phyloP scores from a whole-genome alignment of 805 yeast genomes.

The Kockiozyma suomiensis region DNA sequence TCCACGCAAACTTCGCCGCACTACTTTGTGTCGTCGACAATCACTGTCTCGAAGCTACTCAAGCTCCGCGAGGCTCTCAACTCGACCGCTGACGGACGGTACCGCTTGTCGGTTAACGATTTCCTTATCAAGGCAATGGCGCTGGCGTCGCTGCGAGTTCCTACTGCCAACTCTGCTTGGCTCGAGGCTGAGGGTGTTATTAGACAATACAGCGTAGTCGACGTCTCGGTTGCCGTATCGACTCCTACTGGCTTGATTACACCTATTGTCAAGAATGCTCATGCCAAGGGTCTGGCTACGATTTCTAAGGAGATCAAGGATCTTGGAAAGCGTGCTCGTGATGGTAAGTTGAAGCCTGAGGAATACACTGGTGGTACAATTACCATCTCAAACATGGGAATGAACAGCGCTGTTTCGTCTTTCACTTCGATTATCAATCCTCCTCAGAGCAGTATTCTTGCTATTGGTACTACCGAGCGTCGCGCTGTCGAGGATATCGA shows the following conservation, averaged over 20 bases:
- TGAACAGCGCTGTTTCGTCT: constrained; percentile 90
- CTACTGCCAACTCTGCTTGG: constrained; percentile 94
- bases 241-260: constrained; percentile 97
- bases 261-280: constrained; percentile 89
- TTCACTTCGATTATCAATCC: constrained; percentile 98
- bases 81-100: constrained; percentile 79
- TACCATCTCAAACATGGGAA: constrained; percentile 97
- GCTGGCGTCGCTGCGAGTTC: constrained; percentile 84
- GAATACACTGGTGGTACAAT: constrained; percentile 99
- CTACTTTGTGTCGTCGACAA: constrained; percentile 83
- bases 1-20: constrained; percentile 89
- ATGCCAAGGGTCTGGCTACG: constrained; percentile 77
- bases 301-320: constrained; percentile 88
- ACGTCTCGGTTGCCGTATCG: constrained; percentile 97
- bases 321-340: constrained; percentile 94
- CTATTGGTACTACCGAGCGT: constrained; percentile 90
- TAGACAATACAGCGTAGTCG: constrained; percentile 89
- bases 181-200: constrained; percentile 84
- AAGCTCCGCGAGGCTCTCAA: constrained; percentile 91
- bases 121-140: constrained; percentile 93
- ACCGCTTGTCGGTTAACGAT: constrained; percentile 92
- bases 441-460: constrained; percentile 92
- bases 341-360: constrained; percentile 87
- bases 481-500: constrained; percentile 92
- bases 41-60: constrained; percentile 85